These are phyloP conservation scores for Trametes villosa DNA, from an alignment of 768 basidiomycete species.

Conservation along the genomic window DNA sequence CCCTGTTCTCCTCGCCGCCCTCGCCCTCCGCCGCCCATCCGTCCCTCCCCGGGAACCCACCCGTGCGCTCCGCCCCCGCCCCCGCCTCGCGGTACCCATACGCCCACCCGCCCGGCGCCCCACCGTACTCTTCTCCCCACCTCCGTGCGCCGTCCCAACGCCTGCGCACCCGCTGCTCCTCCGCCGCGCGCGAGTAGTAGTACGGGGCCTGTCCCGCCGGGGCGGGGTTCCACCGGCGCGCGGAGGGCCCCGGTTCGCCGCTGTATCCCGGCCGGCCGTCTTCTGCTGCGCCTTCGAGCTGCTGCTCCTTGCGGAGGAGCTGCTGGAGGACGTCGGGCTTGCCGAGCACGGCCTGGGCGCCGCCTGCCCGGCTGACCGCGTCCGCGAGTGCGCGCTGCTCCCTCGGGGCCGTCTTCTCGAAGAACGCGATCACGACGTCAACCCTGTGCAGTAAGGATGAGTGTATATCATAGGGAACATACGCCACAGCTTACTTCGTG, in stretches of 20 bases:
- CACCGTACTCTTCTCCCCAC: not conserved
- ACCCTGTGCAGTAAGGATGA: conserved; percentile 19
- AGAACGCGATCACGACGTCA: conserved; percentile 41
- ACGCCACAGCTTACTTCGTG: not conserved
- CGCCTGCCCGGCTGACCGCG: not conserved
- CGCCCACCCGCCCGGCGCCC: not conserved
- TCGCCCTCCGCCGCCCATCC: not conserved
- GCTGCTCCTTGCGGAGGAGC: not conserved
- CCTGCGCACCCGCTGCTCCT: not conserved
- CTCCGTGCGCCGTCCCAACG: not conserved
- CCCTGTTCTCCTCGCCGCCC: not conserved
- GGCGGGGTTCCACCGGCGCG: too few relatives aligned
- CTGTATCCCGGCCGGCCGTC: not conserved
- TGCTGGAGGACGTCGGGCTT: not conserved
- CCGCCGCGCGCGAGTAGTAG: conserved; percentile 4
- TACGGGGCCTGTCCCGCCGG: too few relatives aligned
- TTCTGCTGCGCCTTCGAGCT: not conserved
- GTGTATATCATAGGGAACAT: not conserved
- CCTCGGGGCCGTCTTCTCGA: conserved; percentile 44
- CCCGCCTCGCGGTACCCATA: not conserved
- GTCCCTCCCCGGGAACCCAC: not conserved
- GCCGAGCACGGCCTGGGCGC: conserved; percentile 15
- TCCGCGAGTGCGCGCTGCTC: conserved; percentile 43
- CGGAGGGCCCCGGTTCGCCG: too few relatives aligned
- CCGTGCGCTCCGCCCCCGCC: not conserved